phyloP scores from a whole-genome alignment of 768 basidiomycete genomes.

The Calocera cornea region DNA sequence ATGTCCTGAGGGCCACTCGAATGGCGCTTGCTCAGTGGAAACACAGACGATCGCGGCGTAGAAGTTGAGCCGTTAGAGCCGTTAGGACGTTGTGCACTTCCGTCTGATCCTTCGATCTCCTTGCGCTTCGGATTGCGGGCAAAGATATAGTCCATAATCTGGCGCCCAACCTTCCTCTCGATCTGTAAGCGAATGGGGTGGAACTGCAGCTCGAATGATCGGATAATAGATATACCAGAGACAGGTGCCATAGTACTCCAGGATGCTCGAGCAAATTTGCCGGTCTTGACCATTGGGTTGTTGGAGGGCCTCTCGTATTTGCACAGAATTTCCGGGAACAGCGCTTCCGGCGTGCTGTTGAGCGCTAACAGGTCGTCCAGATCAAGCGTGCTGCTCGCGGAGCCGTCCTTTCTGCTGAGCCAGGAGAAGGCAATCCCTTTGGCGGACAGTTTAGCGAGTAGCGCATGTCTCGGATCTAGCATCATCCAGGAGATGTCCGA shows the following conservation, averaged over 20 bases:
- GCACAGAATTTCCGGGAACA: slow-evolving; percentile 78
- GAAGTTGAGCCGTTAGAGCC: slow-evolving; percentile 16
- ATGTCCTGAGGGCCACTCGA: neutral
- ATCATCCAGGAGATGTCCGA: slow-evolving; percentile 86
- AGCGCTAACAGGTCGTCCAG: slow-evolving; percentile 72
- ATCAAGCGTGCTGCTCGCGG: slow-evolving; percentile 60
- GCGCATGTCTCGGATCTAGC: slow-evolving; percentile 55
- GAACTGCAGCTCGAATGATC: slow-evolving; percentile 63
- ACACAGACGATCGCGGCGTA: slow-evolving; percentile 21
- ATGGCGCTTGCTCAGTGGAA: neutral
- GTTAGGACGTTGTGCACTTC: slow-evolving; percentile 19
- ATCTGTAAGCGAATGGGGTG: slow-evolving; percentile 81
- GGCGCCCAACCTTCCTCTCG: slow-evolving; percentile 65
- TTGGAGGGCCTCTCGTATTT: slow-evolving; percentile 58
- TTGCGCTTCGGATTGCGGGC: slow-evolving; percentile 35
- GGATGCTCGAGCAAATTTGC: slow-evolving; percentile 55
- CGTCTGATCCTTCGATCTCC: slow-evolving; percentile 23
- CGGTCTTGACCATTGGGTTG: slow-evolving; percentile 59
- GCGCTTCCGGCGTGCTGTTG: slow-evolving; percentile 66
- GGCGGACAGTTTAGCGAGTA: slow-evolving; percentile 78
- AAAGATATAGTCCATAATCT: slow-evolving; percentile 84
- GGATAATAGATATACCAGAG: slow-evolving; percentile 83
- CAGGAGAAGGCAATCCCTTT: slow-evolving; percentile 65
- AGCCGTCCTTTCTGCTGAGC: slow-evolving; percentile 77
- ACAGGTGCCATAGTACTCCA: slow-evolving; percentile 84